Evolutionary conservation across 176 grass and related monocot species (phyloP), one percentile per base, ranked within the genome.

Genomic region (Microstegium vimineum): DNA sequence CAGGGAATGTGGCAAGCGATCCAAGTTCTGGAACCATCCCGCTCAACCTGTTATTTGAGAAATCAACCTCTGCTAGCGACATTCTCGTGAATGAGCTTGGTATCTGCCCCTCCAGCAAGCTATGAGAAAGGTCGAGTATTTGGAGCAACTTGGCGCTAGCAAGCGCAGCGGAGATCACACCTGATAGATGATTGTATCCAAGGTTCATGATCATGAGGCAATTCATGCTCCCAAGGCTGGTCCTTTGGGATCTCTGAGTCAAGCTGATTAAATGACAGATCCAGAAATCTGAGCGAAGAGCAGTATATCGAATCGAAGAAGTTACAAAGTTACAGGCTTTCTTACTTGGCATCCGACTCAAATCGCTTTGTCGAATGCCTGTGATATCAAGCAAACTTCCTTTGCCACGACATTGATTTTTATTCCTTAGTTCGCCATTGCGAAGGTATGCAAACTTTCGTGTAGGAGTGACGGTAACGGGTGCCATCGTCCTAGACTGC

Each of bases 81-180:
- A 80, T 2, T 9, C 12, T 2, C 0, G 0, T 0, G 1, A 80
- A 69, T 10, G 31, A 69, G 46, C 1, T 38, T 25, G 76, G 89
- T 32, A 91, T n/a, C 23, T 41, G 51, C 2, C 89, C 89, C 8
- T 81, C 76, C 14, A 91, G 40, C 51, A 63, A 3, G 15, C 87
- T 91, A 11, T 73, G 86, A 0, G 76, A 85, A 15, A 91, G 20
- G 31, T 91, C 89, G 0, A 91, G 62, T 6, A 66, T 34, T 5
- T 1, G 13, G 4, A 87, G 74, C 10, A 38, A 22, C 76, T 71
- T 69, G 79, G 34, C 47, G 42, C 51, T 4, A 87, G 6, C 12
- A 9, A 66, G 12, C 16, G 16, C 8, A 23, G 10, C 8, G 27
- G 61, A 62, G 41, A 85, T 71, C 30, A 47, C 11, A 1, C 83